Evolutionary conservation across 768 basidiomycete genomes (phyloP).

Genomic region (Piloderma croceum): DNA sequence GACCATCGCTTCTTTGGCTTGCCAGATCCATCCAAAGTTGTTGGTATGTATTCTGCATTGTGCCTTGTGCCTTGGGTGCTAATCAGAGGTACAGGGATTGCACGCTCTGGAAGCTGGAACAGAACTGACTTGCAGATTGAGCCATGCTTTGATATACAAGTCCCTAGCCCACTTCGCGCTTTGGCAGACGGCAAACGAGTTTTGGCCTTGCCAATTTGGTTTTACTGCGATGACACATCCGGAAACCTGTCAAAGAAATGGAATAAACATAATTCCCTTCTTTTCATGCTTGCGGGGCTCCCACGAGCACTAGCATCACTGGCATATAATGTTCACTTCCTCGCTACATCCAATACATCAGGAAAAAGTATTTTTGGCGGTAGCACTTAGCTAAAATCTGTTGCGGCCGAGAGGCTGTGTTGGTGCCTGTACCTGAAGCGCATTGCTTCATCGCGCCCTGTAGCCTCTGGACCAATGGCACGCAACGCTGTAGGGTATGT

Average conservation of each 20-base stretch:
- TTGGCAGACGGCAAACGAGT: slow-evolving; percentile 9
- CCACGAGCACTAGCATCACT: slow-evolving; percentile 2
- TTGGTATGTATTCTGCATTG: not conserved
- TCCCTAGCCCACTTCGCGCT: slow-evolving; percentile 3
- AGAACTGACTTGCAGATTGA: not conserved
- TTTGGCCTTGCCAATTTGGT: slow-evolving; percentile 11
- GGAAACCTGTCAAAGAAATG: slow-evolving; percentile 24
- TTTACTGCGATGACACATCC: slow-evolving; percentile 24
- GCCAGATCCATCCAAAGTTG: not conserved
- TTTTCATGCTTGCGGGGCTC: slow-evolving; percentile 19
- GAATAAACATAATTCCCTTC: slow-evolving; percentile 23
- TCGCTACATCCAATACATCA: slow-evolving; percentile 16
- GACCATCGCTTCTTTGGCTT: not conserved
- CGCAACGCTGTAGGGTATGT: too few species aligned
- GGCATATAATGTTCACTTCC: slow-evolving; percentile 15
- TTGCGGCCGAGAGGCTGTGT: too few species aligned
- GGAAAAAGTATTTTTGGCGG: too few species aligned
- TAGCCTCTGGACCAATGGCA: too few species aligned
- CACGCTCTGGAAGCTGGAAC: not conserved
- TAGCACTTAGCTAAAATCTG: too few species aligned
- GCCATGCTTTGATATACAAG: not conserved
- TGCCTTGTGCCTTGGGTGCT: not conserved
- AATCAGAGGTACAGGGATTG: not conserved
- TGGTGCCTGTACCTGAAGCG: too few species aligned
- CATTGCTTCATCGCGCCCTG: too few species aligned